Percentiles rank a stretch among this genome's conserved stretches.
phyloP scores from a whole-genome alignment of 2,329 filamentous ascomycete species.

The Metarhizium anisopliae region DNA sequence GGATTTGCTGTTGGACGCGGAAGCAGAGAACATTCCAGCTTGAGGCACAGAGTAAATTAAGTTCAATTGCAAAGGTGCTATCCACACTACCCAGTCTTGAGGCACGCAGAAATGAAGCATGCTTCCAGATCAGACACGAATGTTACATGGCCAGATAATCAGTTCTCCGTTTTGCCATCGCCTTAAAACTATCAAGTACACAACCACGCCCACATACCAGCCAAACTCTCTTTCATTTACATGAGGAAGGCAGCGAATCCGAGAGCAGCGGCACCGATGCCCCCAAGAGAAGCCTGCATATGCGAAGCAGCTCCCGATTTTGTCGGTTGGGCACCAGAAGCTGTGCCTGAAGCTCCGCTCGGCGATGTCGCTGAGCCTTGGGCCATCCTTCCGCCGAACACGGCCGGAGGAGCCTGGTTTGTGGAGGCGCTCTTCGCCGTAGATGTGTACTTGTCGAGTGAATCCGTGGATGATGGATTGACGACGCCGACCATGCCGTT shows the following conservation, averaged over 20 bases:
- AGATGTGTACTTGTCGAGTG: constrained; percentile 11
- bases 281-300: constrained; percentile 1
- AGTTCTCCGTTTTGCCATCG: background rate
- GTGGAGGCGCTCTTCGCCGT: constrained; percentile 5
- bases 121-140: too few relatives aligned
- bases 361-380: background rate
- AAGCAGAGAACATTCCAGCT: too few relatives aligned
- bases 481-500: constrained; percentile 22
- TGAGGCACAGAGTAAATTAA: too few relatives aligned
- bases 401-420: constrained; percentile 6
- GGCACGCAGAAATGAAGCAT: background rate
- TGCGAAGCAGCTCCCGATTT: constrained; percentile 2
- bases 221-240: background rate
- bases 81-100: background rate
- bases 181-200: background rate
- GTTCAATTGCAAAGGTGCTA: too few relatives aligned
- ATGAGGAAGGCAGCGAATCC: constrained; percentile 5
- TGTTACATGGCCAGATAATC: background rate
- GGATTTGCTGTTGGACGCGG: too few relatives aligned
- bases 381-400: constrained; percentile 10
- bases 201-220: too few relatives aligned
- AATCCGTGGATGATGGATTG: constrained; percentile 15
- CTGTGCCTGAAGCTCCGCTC: background rate
- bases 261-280: background rate
- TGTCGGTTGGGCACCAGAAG: background rate